phyloP scores from a whole-genome alignment of 2,329 filamentous ascomycete species.

The Beauveria varroae region DNA sequence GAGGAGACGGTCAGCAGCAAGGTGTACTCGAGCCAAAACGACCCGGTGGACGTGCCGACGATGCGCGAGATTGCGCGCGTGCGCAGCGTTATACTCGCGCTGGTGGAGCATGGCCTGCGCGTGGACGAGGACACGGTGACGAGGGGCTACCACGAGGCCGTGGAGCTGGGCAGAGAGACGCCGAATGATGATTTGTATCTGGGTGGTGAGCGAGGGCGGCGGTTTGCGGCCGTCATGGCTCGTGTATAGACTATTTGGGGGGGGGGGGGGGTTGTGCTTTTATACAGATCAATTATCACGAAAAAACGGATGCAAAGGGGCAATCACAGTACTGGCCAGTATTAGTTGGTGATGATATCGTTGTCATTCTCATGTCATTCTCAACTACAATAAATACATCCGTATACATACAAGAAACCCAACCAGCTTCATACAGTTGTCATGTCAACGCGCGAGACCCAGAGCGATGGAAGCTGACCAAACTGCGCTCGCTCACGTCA shows the following conservation, averaged over 20 bases:
- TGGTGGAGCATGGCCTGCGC: slow-evolving; percentile 73
- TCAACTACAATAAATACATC: not conserved
- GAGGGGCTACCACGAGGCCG: slow-evolving; percentile 71
- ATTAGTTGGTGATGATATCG: not conserved
- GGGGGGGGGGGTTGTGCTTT: not conserved
- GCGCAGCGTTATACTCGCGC: slow-evolving; percentile 68
- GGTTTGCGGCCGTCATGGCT: slow-evolving; percentile 36
- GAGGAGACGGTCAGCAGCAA: slow-evolving; percentile 80
- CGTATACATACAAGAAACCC: not conserved
- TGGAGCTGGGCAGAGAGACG: slow-evolving; percentile 63
- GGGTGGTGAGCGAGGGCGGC: slow-evolving; percentile 48
- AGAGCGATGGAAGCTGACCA: not conserved
- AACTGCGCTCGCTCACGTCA: not conserved
- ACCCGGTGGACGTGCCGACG: slow-evolving; percentile 67
- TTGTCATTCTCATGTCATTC: not conserved
- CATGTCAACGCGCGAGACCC: not conserved
- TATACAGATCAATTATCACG: not conserved
- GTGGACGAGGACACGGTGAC: slow-evolving; percentile 89
- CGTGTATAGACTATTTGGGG: slow-evolving; percentile 10
- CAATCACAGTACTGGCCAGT: too few relatives aligned
- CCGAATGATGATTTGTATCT: slow-evolving; percentile 53
- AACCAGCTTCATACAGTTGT: not conserved
- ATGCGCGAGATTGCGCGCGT: slow-evolving; percentile 84
- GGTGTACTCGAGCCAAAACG: slow-evolving; percentile 94
- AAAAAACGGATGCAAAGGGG: not conserved